These are phyloP conservation scores for Leccinum subrobustum DNA, from an alignment of 1,284 basidiomycete genomes.

Conservation along the genomic window DNA sequence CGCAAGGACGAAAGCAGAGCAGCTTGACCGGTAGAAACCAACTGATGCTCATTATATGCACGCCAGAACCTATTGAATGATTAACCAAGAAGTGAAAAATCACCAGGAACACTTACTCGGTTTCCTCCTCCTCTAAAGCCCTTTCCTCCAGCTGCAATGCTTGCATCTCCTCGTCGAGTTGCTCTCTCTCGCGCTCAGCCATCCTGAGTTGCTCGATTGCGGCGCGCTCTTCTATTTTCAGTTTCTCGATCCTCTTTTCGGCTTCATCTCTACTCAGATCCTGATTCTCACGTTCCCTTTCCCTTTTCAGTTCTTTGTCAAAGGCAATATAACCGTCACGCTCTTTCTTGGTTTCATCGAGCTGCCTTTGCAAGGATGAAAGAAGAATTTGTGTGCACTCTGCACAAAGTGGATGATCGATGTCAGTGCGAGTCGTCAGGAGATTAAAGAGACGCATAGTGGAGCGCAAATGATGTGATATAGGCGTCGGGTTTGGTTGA, in stretches of 20 bases:
- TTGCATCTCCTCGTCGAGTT: conserved; percentile 72
- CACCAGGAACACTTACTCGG: conserved; percentile 55
- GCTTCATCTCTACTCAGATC: conserved; percentile 60
- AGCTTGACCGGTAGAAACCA: conserved; percentile 63
- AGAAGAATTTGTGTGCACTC: conserved; percentile 90
- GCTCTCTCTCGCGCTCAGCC: conserved; percentile 72
- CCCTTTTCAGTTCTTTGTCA: conserved; percentile 81
- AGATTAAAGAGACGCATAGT: conserved; percentile 76
- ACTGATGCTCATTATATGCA: conserved; percentile 68
- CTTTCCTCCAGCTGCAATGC: conserved; percentile 76
- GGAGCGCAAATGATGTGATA: conserved; percentile 76
- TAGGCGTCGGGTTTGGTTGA: conserved; percentile 64
- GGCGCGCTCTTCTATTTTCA: conserved; percentile 72
- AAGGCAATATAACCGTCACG: conserved; percentile 91
- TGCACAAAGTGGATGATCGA: conserved; percentile 94
- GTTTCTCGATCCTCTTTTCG: conserved; percentile 67
- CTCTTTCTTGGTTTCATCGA: conserved; percentile 90
- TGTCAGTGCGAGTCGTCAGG: conserved; percentile 76
- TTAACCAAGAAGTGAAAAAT: conserved; percentile 1
- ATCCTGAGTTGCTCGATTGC: conserved; percentile 73
- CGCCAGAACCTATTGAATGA: conserved; percentile 75
- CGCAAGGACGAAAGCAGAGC: conserved; percentile 70
- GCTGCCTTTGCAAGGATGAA: conserved; percentile 72
- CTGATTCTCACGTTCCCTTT: conserved; percentile 65
- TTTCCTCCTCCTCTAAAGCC: conserved; percentile 72